These are phyloP conservation scores for Skeletonema grethae DNA, from an alignment of 108 stramenopile genomes.

Conservation along the genomic window DNA sequence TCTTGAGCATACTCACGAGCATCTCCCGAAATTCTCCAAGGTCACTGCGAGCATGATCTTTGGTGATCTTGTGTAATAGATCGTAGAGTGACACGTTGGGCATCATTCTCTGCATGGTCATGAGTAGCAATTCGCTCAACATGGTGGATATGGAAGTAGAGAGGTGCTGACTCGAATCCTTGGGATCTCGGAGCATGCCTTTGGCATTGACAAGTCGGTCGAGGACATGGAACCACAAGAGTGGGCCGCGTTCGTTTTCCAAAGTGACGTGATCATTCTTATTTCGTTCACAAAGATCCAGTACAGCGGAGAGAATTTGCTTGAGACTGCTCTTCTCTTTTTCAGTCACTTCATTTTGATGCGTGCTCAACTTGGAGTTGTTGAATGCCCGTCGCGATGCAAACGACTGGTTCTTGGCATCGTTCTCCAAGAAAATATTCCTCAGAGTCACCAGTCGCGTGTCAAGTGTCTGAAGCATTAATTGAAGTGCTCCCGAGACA, in stretches of 20 bases:
- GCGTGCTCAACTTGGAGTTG: slow-evolving; percentile 5
- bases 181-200: slow-evolving; percentile 66
- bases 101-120: slow-evolving; percentile 85
- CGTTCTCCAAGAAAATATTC: slow-evolving; percentile 54
- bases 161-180: slow-evolving; percentile 56
- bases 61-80: slow-evolving; percentile 80
- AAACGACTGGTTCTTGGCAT: neutral
- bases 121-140: slow-evolving; percentile 67
- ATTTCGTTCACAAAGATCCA: slow-evolving; percentile 86
- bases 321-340: slow-evolving; percentile 70
- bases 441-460: slow-evolving; percentile 70
- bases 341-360: slow-evolving; percentile 39
- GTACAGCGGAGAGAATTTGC: slow-evolving; percentile 64
- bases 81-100: slow-evolving; percentile 76
- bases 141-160: slow-evolving; percentile 58
- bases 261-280: slow-evolving; percentile 53
- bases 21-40: slow-evolving; percentile 87
- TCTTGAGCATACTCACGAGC: slow-evolving; percentile 67
- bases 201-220: slow-evolving; percentile 84
- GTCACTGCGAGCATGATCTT: slow-evolving; percentile 74
- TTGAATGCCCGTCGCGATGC: neutral
- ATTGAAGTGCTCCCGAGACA: slow-evolving; percentile 82
- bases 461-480: slow-evolving; percentile 80
- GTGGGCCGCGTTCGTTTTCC: slow-evolving; percentile 73
- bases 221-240: slow-evolving; percentile 86